phyloP scores from a whole-genome alignment of 179 eudicot genomes.

The Camellia oleifera region DNA sequence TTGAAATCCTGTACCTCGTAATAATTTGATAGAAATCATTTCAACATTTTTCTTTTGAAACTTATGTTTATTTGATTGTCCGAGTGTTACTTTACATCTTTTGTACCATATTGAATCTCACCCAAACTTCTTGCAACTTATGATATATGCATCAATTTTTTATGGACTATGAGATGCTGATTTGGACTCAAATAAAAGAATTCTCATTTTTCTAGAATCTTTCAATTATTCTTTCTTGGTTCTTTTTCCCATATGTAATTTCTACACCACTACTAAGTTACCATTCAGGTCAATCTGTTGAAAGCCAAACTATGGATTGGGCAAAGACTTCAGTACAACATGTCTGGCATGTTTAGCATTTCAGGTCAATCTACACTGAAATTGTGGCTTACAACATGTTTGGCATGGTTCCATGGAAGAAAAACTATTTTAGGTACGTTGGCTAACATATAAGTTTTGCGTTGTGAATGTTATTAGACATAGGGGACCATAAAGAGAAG shows the following conservation, averaged over 20 bases:
- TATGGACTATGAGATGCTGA: conserved; percentile 22
- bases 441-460: conserved; percentile 24
- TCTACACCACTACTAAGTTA: neutral
- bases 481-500: too few species aligned
- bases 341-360: too few species aligned
- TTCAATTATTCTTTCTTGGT: neutral
- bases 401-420: conserved; percentile 57
- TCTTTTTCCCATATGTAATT: neutral
- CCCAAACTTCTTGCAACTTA: neutral
- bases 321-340: conserved; percentile 44
- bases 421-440: conserved; percentile 46
- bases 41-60: neutral
- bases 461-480: too few species aligned
- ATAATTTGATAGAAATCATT: neutral
- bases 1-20: neutral
- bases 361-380: conserved; percentile 30
- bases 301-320: conserved; percentile 41
- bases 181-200: neutral
- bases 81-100: neutral
- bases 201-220: neutral
- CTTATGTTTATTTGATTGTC: neutral
- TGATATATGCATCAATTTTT: neutral
- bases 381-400: conserved; percentile 40
- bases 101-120: neutral
- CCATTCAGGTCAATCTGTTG: conserved; percentile 34